Evolutionary conservation across 331 rosid species (phyloP), one percentile per base, ranked within the genome.

Genomic region (Arachis monticola): DNA sequence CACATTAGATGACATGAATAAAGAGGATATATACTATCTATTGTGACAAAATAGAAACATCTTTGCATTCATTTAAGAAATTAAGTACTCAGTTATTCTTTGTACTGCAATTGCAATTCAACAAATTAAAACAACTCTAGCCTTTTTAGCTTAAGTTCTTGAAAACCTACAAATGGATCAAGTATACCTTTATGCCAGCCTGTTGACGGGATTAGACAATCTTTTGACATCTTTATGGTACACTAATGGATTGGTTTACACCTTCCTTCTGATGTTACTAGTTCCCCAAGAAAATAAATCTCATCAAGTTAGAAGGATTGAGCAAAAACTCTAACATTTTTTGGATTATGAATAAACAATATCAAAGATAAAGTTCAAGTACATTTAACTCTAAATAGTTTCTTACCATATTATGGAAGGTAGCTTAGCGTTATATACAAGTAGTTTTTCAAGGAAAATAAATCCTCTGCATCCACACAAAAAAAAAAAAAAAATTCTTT

Each of bases 1-100:
- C 14, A 62, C 7, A 78, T 53, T 46, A 47, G 61, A 76, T 67
- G 30, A 65, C 41, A 64, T 41, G 69, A 63, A 42, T 17, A 65
- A 47, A 66, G 17, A 17, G 22, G 22, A 17, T 17, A 45, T 48
- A 66, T 68, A 48, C 42, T 38, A 35, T 52, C 38, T 10, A 27
- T 7, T 51, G 35, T 44, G n/a, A 35, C 60, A 76, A 35, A 35
- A 31, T 7, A 7, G 11, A 48, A 48, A 48, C 9, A 48, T 48
- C 53, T 8, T 48, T 5, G 53, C 12, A 48, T 8, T 8, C 11
- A 48, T 61, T 10, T 56, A 35, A 35, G 40, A 35, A 35, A 35
- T 1, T 32, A 42, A 70, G n/a, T 48, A 14, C 44, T 60, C 22
- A 17, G 73, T 44, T 44, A 44, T 44, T 8, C 48, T 44, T 44